phyloP scores from a whole-genome alignment of 1,284 basidiomycete species.

The Ustilago nuda region DNA sequence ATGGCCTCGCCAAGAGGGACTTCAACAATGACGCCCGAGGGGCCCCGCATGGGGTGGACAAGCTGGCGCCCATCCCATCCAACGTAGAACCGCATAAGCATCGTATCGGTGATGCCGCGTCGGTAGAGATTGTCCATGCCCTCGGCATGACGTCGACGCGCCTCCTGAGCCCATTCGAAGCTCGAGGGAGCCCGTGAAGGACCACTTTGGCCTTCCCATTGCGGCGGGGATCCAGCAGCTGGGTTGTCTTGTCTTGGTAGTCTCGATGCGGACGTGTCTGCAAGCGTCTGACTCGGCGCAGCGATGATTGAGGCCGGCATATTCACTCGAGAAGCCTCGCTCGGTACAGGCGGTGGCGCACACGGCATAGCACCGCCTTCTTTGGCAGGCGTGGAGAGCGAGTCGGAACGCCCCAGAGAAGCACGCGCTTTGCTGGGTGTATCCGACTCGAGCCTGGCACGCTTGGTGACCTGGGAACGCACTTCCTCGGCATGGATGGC shows the following conservation, averaged over 20 bases:
- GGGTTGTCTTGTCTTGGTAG: conserved; percentile 22
- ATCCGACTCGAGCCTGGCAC: conserved; percentile 40
- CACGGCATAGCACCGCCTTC: conserved; percentile 26
- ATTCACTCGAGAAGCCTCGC: conserved; percentile 37
- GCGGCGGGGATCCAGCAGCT: conserved; percentile 22
- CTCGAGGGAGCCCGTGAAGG: conserved; percentile 15
- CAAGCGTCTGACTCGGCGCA: conserved; percentile 10
- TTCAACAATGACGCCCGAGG: conserved; percentile 41
- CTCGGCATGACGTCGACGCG: conserved; percentile 53
- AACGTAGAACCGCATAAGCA: conserved; percentile 64
- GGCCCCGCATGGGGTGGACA: conserved; percentile 56
- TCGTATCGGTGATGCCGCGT: conserved; percentile 65
- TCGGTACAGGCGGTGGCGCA: conserved; percentile 36
- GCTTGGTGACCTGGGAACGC: conserved; percentile 42
- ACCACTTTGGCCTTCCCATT: conserved; percentile 12
- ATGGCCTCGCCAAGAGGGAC: conserved; percentile 54
- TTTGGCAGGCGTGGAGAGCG: conserved; percentile 33
- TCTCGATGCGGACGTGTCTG: conserved; percentile 19
- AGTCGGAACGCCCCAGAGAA: conserved; percentile 34
- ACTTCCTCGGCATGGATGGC: conserved; percentile 57
- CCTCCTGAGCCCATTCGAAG: conserved; percentile 33
- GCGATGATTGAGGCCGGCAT: conserved; percentile 17
- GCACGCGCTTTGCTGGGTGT: conserved; percentile 35
- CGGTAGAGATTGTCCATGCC: conserved; percentile 64
- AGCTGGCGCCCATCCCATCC: conserved; percentile 67